Evolutionary conservation across 1,284 basidiomycete species (phyloP), one percentile per base, ranked within the genome.

Genomic region (Apiotrichum porosum): DNA sequence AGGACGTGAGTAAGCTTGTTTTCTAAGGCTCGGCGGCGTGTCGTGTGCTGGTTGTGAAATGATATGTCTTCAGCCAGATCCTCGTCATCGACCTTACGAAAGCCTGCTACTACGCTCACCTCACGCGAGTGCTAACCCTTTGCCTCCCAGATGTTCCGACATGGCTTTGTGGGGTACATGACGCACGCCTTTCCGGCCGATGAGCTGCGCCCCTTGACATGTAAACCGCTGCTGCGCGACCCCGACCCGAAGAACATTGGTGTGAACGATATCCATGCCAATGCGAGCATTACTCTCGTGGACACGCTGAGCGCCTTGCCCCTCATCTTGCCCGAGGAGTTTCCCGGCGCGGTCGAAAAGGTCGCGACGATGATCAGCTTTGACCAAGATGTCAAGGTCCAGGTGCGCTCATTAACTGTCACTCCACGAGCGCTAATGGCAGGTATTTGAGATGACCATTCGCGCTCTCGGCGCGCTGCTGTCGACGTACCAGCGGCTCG

Each of bases 381-480:
- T 51, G 69, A 74, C 51, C 67, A 68, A 49, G 71, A 77, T 57
- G 69, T 72, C 43, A 75, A 75, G 47, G 71, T 78, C 2, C 92
- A 97, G 77, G 49, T 50, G 23, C 12, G 48, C 36, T 22, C 13
- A 15, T 18, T 8, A 23, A 10, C 83, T 91, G 4, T 92, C 92
- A 63, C 88, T 92, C 37, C 9, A 13, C 6, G 32, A 5, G 3
- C 2, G 18, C 42, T 49, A 22, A 50, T 34, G 6, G 13, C 45
- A 54, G 46, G 66, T 72, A 6, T 72, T 72, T 50, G 69, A 67
- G 74, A 86, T 86, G 15, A 93, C 86, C 2, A 93, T 93, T 52
- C 82, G 89, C 28, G 86, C 88, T 3, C 76, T 97, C 4, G 92
- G 93, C 5, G 89, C 89, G 3, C 78, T 97, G 37, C 71, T 97